Conservation (phyloP, 1,284 basidiomycete genomes). For the Sphaerobolus stellatus region DNA sequence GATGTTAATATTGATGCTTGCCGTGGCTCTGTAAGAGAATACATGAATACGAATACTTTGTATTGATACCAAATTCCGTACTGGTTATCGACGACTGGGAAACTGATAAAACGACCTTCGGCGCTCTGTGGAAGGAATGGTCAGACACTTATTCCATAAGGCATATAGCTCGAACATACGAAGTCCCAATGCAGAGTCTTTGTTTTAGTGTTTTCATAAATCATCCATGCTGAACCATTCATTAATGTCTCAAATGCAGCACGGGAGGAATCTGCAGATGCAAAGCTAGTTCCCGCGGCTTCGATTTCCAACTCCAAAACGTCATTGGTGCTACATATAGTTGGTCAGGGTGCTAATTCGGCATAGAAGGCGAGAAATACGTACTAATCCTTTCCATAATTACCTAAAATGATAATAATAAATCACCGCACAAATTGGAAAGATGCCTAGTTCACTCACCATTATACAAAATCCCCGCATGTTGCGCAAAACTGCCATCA, state of each 20-base stretch:
- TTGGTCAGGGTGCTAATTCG: background rate
- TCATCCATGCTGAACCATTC: slow-evolving; percentile 63
- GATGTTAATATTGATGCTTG: slow-evolving; percentile 56
- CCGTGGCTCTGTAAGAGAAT: slow-evolving; percentile 45
- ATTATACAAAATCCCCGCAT: slow-evolving; percentile 59
- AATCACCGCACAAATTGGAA: background rate
- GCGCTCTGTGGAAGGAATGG: slow-evolving; percentile 42
- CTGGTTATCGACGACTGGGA: slow-evolving; percentile 60
- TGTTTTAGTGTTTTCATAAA: slow-evolving; percentile 56
- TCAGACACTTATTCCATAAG: background rate
- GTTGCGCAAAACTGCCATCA: slow-evolving; percentile 66
- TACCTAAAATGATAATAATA: background rate
- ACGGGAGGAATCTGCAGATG: slow-evolving; percentile 39
- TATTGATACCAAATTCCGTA: slow-evolving; percentile 30
- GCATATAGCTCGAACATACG: slow-evolving; percentile 36
- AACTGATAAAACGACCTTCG: slow-evolving; percentile 60
- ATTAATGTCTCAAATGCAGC: slow-evolving; percentile 50
- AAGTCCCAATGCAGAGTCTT: slow-evolving; percentile 65
- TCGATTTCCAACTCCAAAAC: slow-evolving; percentile 51
- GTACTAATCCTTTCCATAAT: slow-evolving; percentile 8
- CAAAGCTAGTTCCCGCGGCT: slow-evolving; percentile 54
- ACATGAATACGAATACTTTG: background rate
- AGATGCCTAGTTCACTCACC: slow-evolving; percentile 46
- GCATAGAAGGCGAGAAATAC: background rate
- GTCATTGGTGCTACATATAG: slow-evolving; percentile 44